phyloP scores from a whole-genome alignment of 352 stramenopile species.

The Globisporangium okanoganense region DNA sequence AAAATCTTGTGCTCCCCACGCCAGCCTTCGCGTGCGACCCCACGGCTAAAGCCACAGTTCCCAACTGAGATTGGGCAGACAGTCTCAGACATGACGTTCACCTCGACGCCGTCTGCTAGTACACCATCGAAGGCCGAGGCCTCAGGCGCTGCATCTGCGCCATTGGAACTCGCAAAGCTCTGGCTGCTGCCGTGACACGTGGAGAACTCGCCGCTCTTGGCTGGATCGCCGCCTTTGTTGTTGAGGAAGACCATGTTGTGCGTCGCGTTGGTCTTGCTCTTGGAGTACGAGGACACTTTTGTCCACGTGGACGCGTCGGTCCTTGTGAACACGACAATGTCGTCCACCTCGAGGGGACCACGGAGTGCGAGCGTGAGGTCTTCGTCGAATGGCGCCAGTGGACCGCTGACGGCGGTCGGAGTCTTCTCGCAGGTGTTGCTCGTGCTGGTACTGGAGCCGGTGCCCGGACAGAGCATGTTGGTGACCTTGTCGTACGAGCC shows the following conservation, averaged over 20 bases:
- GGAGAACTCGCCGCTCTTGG: constrained; percentile 32
- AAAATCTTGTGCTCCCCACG: constrained; percentile 47
- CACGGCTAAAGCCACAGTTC: constrained; percentile 23
- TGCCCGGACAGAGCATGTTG: constrained; percentile 21
- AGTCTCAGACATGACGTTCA: constrained; percentile 41
- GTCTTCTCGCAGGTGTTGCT: constrained; percentile 25
- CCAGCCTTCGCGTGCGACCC: constrained; percentile 32
- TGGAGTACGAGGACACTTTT: constrained; percentile 28
- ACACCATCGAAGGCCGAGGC: constrained; percentile 22
- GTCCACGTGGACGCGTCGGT: constrained; percentile 11
- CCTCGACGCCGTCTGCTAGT: constrained; percentile 30
- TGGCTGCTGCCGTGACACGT: constrained; percentile 41
- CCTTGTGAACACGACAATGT: constrained; percentile 36
- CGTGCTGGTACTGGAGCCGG: constrained; percentile 6
- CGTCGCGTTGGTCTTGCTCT: constrained; percentile 6
- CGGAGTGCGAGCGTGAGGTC: constrained; percentile 40
- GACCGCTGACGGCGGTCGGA: constrained; percentile 20
- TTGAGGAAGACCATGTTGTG: constrained; percentile 56
- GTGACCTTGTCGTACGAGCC: constrained; percentile 33
- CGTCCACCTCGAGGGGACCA: constrained; percentile 35
- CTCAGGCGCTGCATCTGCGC: constrained; percentile 9
- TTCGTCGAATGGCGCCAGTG: constrained; percentile 39
- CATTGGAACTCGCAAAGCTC: constrained; percentile 36
- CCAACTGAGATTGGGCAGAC: constrained; percentile 15
- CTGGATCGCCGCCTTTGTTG: constrained; percentile 37